Conservation (phyloP, 306 rosid genomes). For the Psophocarpus tetragonolobus region DNA sequence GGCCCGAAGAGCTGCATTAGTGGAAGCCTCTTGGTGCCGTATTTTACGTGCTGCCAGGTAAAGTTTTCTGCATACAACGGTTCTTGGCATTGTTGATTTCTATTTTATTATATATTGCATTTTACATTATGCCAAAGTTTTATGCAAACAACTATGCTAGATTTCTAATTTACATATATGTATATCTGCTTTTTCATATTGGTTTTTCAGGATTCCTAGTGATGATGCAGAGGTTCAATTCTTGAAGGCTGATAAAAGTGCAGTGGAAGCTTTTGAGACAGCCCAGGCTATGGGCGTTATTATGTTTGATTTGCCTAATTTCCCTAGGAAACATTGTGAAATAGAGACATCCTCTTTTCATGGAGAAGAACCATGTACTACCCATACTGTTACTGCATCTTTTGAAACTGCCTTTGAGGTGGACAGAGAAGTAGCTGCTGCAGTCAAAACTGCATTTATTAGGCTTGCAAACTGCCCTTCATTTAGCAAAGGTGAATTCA, state of each 20-base stretch:
- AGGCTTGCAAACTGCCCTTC: conserved; percentile 76
- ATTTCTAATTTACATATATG: background rate
- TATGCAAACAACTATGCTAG: background rate
- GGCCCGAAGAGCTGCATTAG: conserved; percentile 84
- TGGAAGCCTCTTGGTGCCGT: conserved; percentile 98
- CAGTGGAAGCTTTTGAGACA: conserved; percentile 77
- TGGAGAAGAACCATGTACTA: conserved; percentile 65
- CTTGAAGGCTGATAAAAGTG: conserved; percentile 62
- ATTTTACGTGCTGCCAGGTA: conserved; percentile 87
- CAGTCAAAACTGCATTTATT: conserved; percentile 78
- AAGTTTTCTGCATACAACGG: conserved; percentile 1
- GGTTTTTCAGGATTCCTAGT: conserved; percentile 67
- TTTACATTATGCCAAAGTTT: conserved; percentile 57
- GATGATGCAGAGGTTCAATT: conserved; percentile 74
- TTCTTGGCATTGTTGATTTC: conserved; percentile 5
- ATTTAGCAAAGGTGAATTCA: conserved; percentile 69
- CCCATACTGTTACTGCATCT: conserved; percentile 77
- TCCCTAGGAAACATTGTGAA: conserved; percentile 65
- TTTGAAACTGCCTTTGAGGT: conserved; percentile 95
- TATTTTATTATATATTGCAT: conserved; percentile 9
- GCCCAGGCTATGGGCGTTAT: conserved; percentile 83
- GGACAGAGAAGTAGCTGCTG: conserved; percentile 87
- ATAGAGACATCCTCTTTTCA: conserved; percentile 58
- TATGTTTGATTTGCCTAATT: conserved; percentile 82
- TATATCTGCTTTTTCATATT: background rate